These are phyloP conservation scores for Starmerella khaoyaiensis DNA, from an alignment of 805 yeast species.

Conservation along the genomic window DNA sequence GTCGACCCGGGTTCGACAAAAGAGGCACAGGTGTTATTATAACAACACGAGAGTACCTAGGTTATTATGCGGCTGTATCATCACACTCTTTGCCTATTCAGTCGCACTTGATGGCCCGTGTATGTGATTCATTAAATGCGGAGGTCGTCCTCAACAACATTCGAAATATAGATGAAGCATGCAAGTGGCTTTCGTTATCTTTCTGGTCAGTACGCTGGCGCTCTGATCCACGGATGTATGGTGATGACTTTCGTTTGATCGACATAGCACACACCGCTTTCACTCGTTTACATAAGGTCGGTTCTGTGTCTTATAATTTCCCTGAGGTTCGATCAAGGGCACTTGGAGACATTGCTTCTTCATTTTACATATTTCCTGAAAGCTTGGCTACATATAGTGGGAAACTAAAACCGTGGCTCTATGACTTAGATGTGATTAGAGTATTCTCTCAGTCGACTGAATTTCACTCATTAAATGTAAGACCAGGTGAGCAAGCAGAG, in stretches of 20 bases:
- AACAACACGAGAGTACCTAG: conserved; percentile 73
- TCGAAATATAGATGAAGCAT: conserved; percentile 47
- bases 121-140: conserved; percentile 73
- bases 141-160: conserved; percentile 70
- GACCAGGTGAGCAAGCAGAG: conserved; percentile 77
- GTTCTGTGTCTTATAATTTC: conserved; percentile 48
- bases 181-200: conserved; percentile 66
- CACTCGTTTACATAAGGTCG: conserved; percentile 39
- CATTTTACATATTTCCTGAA: conserved; percentile 64
- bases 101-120: conserved; percentile 59
- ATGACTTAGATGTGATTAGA: conserved; percentile 61
- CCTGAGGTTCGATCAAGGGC: conserved; percentile 46
- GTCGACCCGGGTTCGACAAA: conserved; percentile 86
- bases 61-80: conserved; percentile 77
- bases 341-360: conserved; percentile 72
- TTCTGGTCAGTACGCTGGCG: conserved; percentile 72
- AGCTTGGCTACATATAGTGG: conserved; percentile 58
- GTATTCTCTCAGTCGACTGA: conserved; percentile 75
- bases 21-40: conserved; percentile 90
- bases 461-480: conserved; percentile 66
- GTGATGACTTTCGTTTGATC: conserved; percentile 37
- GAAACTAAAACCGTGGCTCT: conserved; percentile 48
- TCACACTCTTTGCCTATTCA: conserved; percentile 89
- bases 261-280: conserved; percentile 62
- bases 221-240: conserved; percentile 58